Evolutionary conservation across 2,329 filamentous ascomycete genomes (phyloP), one percentile per base, ranked within the genome.

Genomic region (Trichoderma brevicompactum): DNA sequence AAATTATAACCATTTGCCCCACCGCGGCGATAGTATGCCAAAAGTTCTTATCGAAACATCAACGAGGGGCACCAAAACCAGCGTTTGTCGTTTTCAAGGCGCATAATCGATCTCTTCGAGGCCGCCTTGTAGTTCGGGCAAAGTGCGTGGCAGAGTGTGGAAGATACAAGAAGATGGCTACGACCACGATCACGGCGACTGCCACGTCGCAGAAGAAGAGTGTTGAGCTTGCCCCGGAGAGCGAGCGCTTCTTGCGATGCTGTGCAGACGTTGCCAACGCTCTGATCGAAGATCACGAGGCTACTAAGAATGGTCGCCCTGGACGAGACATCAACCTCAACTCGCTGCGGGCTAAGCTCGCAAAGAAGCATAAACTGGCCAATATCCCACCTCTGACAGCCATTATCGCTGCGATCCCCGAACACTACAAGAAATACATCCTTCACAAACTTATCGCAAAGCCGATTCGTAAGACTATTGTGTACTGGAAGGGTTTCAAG

Each of bases 351-450:
- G 89, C 92, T 63, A 94, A 94, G 75, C 87, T 97, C 68, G 87
- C 95, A 52, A 96, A 95, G 81, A 98, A 97, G 81, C 93, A 98
- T 81, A 91, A 89, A 76, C 82, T 99, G 67, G 90, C 88, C 77
- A 92, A 88, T 68, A 92, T 96, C 71, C 95, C 95, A 38, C 92
- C 96, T 32, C 82, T 99, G 69, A 98, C 94, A 8, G 94, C 95
- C 67, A 99, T 99, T 74, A 98, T 99, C 74, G 92, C 95, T 63
- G 95, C 95, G 9, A 94, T 99, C 41, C 96, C 96, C n/a, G 95
- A 99, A 76, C 94, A 98, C 77, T 97, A 98, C 81, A 99, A 98
- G 83, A 99, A 98, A 81, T 98, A 98, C 74, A 97, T 99, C 68
- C 80, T 98, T 68, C 95, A 94, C 19, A 97, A 97, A 79, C 83